Conservation (phyloP, 805 yeast genomes). For the Candida multigemmis region DNA sequence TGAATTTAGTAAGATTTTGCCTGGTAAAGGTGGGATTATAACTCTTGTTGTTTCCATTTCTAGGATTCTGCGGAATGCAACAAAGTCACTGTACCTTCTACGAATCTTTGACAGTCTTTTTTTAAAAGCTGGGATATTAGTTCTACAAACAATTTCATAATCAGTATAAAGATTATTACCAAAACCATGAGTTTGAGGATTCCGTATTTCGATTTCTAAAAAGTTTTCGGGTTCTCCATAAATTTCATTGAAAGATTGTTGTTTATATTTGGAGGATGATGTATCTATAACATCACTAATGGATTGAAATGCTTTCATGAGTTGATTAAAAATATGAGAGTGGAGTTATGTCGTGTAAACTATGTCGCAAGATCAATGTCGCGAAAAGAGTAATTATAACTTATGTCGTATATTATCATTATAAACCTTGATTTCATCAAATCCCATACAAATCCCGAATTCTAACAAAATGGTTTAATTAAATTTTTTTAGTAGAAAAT, state of each 20-base stretch:
- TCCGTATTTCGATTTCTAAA: slow-evolving; percentile 79
- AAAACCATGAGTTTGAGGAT: slow-evolving; percentile 68
- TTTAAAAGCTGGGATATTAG: slow-evolving; percentile 84
- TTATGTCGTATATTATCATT: too few species aligned
- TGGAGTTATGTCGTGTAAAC: too few species aligned
- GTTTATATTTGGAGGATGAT: slow-evolving; percentile 26
- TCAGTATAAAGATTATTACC: slow-evolving; percentile 75
- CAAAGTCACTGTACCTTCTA: slow-evolving; percentile 87
- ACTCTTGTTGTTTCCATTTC: slow-evolving; percentile 74
- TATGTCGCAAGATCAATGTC: too few species aligned
- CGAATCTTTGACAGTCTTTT: slow-evolving; percentile 59
- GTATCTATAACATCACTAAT: slow-evolving; percentile 31
- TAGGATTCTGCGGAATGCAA: slow-evolving; percentile 61
- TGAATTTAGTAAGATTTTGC: slow-evolving; percentile 60
- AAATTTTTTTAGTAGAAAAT: too few species aligned
- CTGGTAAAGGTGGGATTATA: slow-evolving; percentile 81
- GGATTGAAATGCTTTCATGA: slow-evolving; percentile 34
- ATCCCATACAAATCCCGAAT: too few species aligned
- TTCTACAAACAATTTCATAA: slow-evolving; percentile 81
- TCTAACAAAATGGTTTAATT: too few species aligned
- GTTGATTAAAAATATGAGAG: too few species aligned
- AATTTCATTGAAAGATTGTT: slow-evolving; percentile 67
- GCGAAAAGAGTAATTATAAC: too few species aligned
- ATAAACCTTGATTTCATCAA: too few species aligned
- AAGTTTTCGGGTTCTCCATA: slow-evolving; percentile 95